Conservation (phyloP, 2,329 filamentous ascomycete species). For the Aureobasidium uvarum region DNA sequence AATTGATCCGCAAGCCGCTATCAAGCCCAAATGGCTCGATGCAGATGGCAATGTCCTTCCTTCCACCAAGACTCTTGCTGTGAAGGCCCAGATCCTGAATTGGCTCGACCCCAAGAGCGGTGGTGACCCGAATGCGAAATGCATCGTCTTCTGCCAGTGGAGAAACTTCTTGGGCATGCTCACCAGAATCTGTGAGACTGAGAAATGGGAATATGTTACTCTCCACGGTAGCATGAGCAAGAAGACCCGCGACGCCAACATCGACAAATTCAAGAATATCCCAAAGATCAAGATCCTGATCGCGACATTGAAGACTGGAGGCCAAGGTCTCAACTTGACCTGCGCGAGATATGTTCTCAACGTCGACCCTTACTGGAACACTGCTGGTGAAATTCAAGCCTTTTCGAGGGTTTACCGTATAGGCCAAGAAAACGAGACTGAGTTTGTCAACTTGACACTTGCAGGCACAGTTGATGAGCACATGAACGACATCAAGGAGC, state of each 20-base stretch:
- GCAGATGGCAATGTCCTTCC: constrained; percentile 43
- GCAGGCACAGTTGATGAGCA: constrained; percentile 58
- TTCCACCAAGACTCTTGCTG: constrained; percentile 47
- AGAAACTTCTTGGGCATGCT: constrained; percentile 54
- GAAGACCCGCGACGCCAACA: constrained; percentile 45
- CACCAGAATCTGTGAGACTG: constrained; percentile 48
- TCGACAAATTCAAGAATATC: constrained; percentile 49
- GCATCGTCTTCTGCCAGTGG: constrained; percentile 60
- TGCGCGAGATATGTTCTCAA: constrained; percentile 53
- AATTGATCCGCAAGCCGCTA: constrained; percentile 33
- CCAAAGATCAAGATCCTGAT: constrained; percentile 50
- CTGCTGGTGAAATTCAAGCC: constrained; percentile 39
- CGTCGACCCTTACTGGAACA: constrained; percentile 54
- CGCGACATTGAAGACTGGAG: constrained; percentile 57
- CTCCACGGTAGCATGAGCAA: constrained; percentile 53
- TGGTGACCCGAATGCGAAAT: constrained; percentile 54
- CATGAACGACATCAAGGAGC: constrained; percentile 55
- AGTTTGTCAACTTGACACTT: constrained; percentile 59
- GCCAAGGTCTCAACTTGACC: constrained; percentile 59
- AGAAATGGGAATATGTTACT: constrained; percentile 51
- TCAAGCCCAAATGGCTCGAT: constrained; percentile 41
- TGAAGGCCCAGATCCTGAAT: constrained; percentile 48
- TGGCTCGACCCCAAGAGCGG: constrained; percentile 36
- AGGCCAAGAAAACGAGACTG: constrained; percentile 61
- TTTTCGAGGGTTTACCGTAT: constrained; percentile 63